Conservation (phyloP, 495 filamentous ascomycete species). For the Neurospora tetraspora region DNA sequence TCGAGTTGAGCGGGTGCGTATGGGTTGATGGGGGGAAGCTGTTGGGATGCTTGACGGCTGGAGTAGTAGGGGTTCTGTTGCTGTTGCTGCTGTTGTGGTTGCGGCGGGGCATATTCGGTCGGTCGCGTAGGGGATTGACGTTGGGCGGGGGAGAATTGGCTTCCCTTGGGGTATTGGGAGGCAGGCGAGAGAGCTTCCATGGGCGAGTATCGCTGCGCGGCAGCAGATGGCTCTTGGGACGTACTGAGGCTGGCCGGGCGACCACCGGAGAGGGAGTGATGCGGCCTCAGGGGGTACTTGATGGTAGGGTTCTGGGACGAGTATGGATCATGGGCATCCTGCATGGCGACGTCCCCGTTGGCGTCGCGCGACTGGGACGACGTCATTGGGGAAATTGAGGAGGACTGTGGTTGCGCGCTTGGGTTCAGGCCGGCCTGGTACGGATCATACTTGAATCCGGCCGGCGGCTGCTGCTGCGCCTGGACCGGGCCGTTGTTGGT, state of each 20-base stretch:
- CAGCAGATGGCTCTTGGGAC: slow-evolving; percentile 64
- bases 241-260: slow-evolving; percentile 45
- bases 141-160: slow-evolving; percentile 33
- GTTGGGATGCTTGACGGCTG: slow-evolving; percentile 35
- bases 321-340: slow-evolving; percentile 76
- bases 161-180: slow-evolving; percentile 39
- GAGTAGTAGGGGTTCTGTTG: slow-evolving; percentile 37
- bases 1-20: slow-evolving; percentile 45
- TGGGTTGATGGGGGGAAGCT: slow-evolving; percentile 64
- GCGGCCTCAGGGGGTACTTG: slow-evolving; percentile 69
- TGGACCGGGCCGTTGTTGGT: slow-evolving; percentile 18
- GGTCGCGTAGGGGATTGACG: slow-evolving; percentile 42
- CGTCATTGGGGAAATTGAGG: slow-evolving; percentile 53
- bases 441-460: slow-evolving; percentile 63
- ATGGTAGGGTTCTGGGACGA: slow-evolving; percentile 43
- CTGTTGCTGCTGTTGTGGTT: neutral
- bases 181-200: slow-evolving; percentile 68
- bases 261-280: slow-evolving; percentile 43
- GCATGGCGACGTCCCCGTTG: slow-evolving; percentile 83
- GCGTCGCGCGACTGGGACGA: slow-evolving; percentile 60
- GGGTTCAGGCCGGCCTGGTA: slow-evolving; percentile 52
- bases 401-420: slow-evolving; percentile 34
- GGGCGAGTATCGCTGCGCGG: slow-evolving; percentile 87
- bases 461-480: slow-evolving; percentile 43
- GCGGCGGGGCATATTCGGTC: slow-evolving; percentile 31